Base-by-base conservation (phyloP, 805 yeast genomes). In the Candida gorgasii region DNA sequence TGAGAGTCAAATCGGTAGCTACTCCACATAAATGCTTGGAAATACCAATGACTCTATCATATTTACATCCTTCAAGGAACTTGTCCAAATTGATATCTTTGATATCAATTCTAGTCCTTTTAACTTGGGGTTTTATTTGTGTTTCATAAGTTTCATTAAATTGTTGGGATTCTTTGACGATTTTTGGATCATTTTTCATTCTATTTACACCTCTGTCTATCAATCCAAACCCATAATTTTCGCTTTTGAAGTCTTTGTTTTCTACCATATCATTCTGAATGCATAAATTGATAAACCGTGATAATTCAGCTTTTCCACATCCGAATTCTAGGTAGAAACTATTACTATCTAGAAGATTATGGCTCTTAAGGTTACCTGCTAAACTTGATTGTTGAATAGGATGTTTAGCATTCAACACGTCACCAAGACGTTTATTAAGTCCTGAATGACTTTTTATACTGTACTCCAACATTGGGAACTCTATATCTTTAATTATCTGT, bases 21-120 rank as follows among this genome's bases (percentile, higher is more conserved):
- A 86, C 95, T 4, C 97, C 97, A 63, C 97, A 89, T 26, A 90
- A 64, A 64, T 89, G 97, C 59, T 89, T 89, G 4, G 96, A 89
- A 2, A 89, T 78, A 1, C 82, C 88, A 7, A 84, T 82, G 29
- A 72, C 57, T 2, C 47, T 50, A 2, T 43, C 40, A 8, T 54
- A 54, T 3, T 48, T 33, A 30, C 39, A 36, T 9, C 37, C 45
- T 9, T 41, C 23, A 1, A 49, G 23, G 13, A 80, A 69, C 16
- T 66, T 56, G 38, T 73, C 79, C 5, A 87, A 60, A 31, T 70
- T 57, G 27, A 89, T 58, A 54, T 89, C 96, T 61, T 87, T 87
- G 44, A 89, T 90, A 58, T 89, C 97, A 7, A 83, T 77, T 51
- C 85, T 79, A 4, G 80, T 61, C 49, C 96, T 65, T 40, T 67